Evolutionary conservation across 2,329 filamentous ascomycete species (phyloP).

Genomic region (Decorospora gaudefroyi): DNA sequence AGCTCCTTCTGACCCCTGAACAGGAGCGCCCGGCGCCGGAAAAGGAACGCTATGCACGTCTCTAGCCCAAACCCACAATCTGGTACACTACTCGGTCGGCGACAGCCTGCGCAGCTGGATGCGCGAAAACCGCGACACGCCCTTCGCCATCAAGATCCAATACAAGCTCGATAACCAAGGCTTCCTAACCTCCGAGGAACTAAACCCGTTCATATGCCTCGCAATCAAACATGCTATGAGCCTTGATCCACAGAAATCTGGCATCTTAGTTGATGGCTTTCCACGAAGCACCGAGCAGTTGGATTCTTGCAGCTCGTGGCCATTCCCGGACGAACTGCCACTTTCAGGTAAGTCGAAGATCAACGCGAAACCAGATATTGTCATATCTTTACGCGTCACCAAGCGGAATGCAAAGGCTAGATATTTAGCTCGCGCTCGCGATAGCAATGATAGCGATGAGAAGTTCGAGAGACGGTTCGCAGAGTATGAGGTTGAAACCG

Average conservation of each 20-base stretch:
- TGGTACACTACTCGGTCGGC: slow-evolving; percentile 4
- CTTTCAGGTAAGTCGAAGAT: not conserved
- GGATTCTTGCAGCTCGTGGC: slow-evolving; percentile 3
- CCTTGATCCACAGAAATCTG: not conserved
- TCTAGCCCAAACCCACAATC: not conserved
- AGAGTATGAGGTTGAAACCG: slow-evolving; percentile 1
- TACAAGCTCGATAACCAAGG: slow-evolving; percentile 8
- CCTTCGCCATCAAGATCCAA: slow-evolving; percentile 4
- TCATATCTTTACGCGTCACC: slow-evolving; percentile 3
- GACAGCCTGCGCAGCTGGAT: slow-evolving; percentile 5
- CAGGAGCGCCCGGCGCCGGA: slow-evolving; percentile 2
- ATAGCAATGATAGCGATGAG: slow-evolving; percentile 7
- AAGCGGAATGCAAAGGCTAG: slow-evolving; percentile 5
- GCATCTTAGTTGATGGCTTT: slow-evolving; percentile 4
- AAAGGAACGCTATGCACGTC: slow-evolving; percentile 2
- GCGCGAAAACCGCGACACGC: not conserved
- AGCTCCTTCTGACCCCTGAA: not conserved
- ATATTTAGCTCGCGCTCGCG: slow-evolving; percentile 2
- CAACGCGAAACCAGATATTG: slow-evolving; percentile 5
- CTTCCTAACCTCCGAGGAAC: not conserved
- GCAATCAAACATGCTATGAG: not conserved
- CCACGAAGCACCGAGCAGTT: slow-evolving; percentile 4
- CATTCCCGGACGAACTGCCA: slow-evolving; percentile 1
- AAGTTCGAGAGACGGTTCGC: slow-evolving; percentile 6
- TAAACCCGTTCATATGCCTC: slow-evolving; percentile 2